These are phyloP conservation scores for Xylaria sp. DNA, from an alignment of 2,329 filamentous ascomycete genomes.

Conservation along the genomic window DNA sequence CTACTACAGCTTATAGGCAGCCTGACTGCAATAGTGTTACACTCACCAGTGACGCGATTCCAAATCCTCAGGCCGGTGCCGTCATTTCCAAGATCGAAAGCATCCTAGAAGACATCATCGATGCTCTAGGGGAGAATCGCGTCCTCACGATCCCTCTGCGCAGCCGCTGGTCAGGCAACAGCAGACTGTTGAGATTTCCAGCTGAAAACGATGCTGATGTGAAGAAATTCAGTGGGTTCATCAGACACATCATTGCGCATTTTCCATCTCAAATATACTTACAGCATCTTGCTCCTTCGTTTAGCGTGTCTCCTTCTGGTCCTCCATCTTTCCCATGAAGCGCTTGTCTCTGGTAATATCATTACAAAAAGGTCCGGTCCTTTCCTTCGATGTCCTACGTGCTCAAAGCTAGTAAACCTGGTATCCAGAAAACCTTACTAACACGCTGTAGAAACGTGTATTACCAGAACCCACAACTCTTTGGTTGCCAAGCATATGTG, in stretches of 20 bases:
- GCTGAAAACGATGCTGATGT: constrained; percentile 16
- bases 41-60: neutral
- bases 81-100: constrained; percentile 58
- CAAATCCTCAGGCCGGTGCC: constrained; percentile 21
- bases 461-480: constrained; percentile 75
- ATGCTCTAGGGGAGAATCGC: constrained; percentile 49
- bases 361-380: constrained; percentile 62
- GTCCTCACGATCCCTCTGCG: constrained; percentile 52
- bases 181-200: constrained; percentile 30
- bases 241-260: neutral
- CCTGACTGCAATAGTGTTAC: neutral
- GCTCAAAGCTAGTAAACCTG: neutral
- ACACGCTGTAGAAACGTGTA: constrained; percentile 68
- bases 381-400: too few relatives aligned
- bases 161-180: constrained; percentile 38
- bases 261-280: constrained; percentile 4
- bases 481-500: constrained; percentile 68
- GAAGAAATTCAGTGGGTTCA: constrained; percentile 37
- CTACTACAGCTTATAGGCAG: constrained; percentile 30
- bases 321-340: constrained; percentile 61
- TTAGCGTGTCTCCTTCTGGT: constrained; percentile 61
- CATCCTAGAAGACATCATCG: constrained; percentile 55
- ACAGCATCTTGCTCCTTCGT: neutral
- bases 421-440: neutral
- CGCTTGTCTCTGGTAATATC: constrained; percentile 55